These are phyloP conservation scores for Sergeia podlipaevii DNA, from an alignment of 208 protist species.

Conservation along the genomic window DNA sequence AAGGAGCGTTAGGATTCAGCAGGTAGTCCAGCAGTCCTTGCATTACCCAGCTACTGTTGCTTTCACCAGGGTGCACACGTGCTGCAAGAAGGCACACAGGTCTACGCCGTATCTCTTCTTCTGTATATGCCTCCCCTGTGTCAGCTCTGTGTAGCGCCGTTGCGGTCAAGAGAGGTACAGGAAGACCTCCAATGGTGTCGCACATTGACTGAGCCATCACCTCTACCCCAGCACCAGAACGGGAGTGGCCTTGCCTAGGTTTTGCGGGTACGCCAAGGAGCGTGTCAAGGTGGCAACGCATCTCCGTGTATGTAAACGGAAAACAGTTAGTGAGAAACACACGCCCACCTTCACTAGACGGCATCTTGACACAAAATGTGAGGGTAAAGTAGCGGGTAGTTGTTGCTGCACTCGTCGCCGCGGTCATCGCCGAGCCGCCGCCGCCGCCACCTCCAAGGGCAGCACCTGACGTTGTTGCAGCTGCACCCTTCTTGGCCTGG, in stretches of 20 bases:
- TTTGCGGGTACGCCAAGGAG: conserved; percentile 16
- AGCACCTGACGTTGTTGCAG: not conserved
- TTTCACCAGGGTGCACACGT: conserved; percentile 97
- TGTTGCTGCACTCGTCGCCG: conserved; percentile 1
- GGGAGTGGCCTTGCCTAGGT: not conserved
- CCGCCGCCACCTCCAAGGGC: no score
- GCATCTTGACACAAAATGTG: conserved; percentile 88
- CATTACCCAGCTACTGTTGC: conserved; percentile 95
- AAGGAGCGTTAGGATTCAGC: conserved; percentile 9
- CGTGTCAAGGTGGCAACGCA: conserved; percentile 52
- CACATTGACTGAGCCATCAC: conserved; percentile 71
- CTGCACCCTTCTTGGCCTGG: not conserved
- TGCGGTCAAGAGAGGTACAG: conserved; percentile 91
- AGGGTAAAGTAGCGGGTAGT: conserved; percentile 84
- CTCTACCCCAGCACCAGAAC: no score
- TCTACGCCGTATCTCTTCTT: conserved; percentile 41
- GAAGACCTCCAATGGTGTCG: conserved; percentile 76
- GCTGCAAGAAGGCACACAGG: conserved; percentile 89
- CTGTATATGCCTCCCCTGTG: conserved; percentile 15
- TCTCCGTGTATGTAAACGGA: conserved; percentile 95
- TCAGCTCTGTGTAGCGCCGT: conserved; percentile 37
- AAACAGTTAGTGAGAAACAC: conserved; percentile 95
- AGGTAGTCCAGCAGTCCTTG: conserved; percentile 93
- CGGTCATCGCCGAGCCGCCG: not conserved
- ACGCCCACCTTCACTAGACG: conserved; percentile 56